A percentile compares a stretch with the other conserved stretches of the same genome.
Evolutionary conservation across 495 filamentous ascomycete species (phyloP).

Genomic region (Venustampulla echinocandica): DNA sequence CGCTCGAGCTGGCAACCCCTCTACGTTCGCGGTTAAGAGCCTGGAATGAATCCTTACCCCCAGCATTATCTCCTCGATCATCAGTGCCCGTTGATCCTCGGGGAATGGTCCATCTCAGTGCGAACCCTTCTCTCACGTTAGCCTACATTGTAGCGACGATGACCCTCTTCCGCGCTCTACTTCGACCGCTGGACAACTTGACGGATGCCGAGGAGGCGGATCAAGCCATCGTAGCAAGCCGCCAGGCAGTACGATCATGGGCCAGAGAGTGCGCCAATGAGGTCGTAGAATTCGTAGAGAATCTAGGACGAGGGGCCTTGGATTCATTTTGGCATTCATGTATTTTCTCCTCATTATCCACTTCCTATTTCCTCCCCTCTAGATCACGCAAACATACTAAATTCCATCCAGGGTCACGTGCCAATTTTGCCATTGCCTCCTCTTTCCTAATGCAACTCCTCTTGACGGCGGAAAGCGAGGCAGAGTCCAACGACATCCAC

Average conservation of each 20-base stretch:
- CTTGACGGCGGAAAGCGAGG: constrained; percentile 14
- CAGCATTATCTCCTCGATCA: constrained; percentile 10
- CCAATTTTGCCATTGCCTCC: constrained; percentile 26
- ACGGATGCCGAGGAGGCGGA: constrained; percentile 15
- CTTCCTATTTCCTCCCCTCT: neutral
- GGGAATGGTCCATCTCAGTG: constrained; percentile 17
- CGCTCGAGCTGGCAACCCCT: constrained; percentile 17
- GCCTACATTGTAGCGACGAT: constrained; percentile 24
- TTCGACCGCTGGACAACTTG: constrained; percentile 22
- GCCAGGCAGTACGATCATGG: constrained; percentile 12
- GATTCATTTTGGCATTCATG: constrained; percentile 26
- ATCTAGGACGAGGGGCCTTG: constrained; percentile 15
- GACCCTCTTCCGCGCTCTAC: constrained; percentile 21
- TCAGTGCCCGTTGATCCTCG: constrained; percentile 13
- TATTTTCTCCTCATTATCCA: constrained; percentile 3
- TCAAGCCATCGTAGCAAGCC: constrained; percentile 17
- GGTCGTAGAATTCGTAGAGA: constrained; percentile 22
- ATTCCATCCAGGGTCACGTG: constrained; percentile 19
- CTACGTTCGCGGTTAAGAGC: constrained; percentile 17
- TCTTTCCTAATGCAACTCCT: constrained; percentile 24
- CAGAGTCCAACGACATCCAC: constrained; percentile 19
- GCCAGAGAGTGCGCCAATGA: constrained; percentile 23
- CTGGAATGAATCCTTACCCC: constrained; percentile 22
- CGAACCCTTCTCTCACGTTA: constrained; percentile 17
- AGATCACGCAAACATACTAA: neutral